phyloP scores from a whole-genome alignment of 805 yeast genomes.

The Candida namnaoensis region DNA sequence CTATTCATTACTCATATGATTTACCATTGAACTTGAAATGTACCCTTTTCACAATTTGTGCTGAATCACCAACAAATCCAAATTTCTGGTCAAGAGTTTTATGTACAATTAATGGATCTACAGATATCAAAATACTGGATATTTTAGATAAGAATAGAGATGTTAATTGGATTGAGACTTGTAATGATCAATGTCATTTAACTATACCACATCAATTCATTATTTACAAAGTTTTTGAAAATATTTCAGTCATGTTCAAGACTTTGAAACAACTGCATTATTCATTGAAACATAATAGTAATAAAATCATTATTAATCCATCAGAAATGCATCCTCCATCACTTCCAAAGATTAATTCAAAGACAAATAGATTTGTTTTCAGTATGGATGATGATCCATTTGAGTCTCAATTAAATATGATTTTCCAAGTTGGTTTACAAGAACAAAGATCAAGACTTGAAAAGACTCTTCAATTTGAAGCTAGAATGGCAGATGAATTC shows the following conservation, averaged over 20 bases:
- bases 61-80: slow-evolving; percentile 41
- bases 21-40: slow-evolving; percentile 18
- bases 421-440: slow-evolving; percentile 54
- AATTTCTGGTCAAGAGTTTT: slow-evolving; percentile 42
- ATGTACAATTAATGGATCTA: slow-evolving; percentile 26
- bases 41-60: slow-evolving; percentile 32
- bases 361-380: slow-evolving; percentile 47
- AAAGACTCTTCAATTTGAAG: slow-evolving; percentile 35
- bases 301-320: slow-evolving; percentile 29
- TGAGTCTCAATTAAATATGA: slow-evolving; percentile 61
- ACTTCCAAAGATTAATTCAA: slow-evolving; percentile 51
- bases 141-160: slow-evolving; percentile 16
- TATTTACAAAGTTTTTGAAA: slow-evolving; percentile 75
- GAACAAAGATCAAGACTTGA: slow-evolving; percentile 58
- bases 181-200: slow-evolving; percentile 36
- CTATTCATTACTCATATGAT: slow-evolving; percentile 10
- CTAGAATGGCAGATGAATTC: slow-evolving; percentile 13
- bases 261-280: slow-evolving; percentile 50
- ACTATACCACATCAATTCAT: slow-evolving; percentile 67
- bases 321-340: slow-evolving; percentile 28
- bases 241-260: slow-evolving; percentile 59
- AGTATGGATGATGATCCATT: slow-evolving; percentile 86
- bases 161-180: slow-evolving; percentile 28
- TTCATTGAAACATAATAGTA: slow-evolving; percentile 34
- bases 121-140: slow-evolving; percentile 20